Percentiles rank a stretch among this genome's conserved stretches.
Conservation (phyloP, 257 asterid genomes). For the Pogostemon cablin region DNA sequence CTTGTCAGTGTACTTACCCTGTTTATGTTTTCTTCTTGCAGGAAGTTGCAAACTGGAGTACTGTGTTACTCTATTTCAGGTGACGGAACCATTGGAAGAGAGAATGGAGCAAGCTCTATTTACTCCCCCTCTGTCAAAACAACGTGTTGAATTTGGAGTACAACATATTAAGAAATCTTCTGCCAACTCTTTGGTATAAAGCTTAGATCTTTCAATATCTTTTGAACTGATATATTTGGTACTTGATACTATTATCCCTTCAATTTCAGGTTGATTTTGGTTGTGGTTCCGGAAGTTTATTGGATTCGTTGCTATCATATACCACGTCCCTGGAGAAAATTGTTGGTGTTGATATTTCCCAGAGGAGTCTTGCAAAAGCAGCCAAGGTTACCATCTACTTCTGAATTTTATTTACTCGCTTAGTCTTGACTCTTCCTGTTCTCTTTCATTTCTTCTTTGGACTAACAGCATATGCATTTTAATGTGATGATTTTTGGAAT, state of each 20-base stretch:
- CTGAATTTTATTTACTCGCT: neutral
- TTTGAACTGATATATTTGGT: slow-evolving; percentile 20
- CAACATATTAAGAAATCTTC: slow-evolving; percentile 70
- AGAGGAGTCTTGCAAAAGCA: slow-evolving; percentile 76
- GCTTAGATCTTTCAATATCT: slow-evolving; percentile 24
- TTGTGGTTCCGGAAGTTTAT: slow-evolving; percentile 96
- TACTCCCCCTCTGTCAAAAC: slow-evolving; percentile 89
- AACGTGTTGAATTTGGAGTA: slow-evolving; percentile 88
- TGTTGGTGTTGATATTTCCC: slow-evolving; percentile 86
- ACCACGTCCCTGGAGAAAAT: slow-evolving; percentile 78
- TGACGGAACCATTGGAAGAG: slow-evolving; percentile 89
- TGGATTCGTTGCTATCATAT: slow-evolving; percentile 79
- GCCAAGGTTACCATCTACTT: slow-evolving; percentile 71
- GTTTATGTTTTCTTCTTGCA: slow-evolving; percentile 32
- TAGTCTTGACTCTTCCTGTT: neutral
- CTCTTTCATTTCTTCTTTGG: neutral
- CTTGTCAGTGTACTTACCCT: neutral
- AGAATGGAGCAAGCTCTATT: slow-evolving; percentile 94
- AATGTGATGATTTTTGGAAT: neutral
- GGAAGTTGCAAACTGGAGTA: slow-evolving; percentile 73
- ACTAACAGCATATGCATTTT: neutral
- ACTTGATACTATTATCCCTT: slow-evolving; percentile 32
- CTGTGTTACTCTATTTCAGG: slow-evolving; percentile 57
- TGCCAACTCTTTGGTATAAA: slow-evolving; percentile 71
- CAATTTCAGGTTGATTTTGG: slow-evolving; percentile 89